These are phyloP conservation scores for Candida sakaeoensis DNA, from an alignment of 805 yeast genomes.

Conservation along the genomic window DNA sequence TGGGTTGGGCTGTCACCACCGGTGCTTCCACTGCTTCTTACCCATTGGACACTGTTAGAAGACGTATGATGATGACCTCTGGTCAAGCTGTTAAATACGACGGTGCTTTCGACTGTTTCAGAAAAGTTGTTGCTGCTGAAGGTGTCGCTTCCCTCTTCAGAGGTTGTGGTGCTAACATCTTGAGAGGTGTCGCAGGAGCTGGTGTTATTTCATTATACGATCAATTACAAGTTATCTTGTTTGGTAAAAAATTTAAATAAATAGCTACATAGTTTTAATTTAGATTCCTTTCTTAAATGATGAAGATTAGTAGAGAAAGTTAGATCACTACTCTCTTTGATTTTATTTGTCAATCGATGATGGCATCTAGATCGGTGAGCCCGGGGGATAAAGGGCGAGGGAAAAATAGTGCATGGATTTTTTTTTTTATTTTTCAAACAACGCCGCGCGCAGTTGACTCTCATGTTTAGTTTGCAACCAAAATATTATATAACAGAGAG, in stretches of 20 bases:
- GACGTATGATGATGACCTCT: conserved; percentile 99
- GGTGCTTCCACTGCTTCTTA: conserved; percentile 98
- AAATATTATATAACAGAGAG: no score
- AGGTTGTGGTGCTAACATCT: conserved; percentile 99
- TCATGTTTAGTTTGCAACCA: no score
- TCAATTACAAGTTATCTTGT: conserved; percentile 89
- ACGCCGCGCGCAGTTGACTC: no score
- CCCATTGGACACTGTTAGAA: conserved; percentile 98
- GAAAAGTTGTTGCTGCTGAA: conserved; percentile 90
- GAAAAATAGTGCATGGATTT: no score
- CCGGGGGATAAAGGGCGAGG: no score
- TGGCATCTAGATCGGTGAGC: no score
- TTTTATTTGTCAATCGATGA: no score
- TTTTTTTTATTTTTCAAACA: no score
- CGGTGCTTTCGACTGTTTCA: conserved; percentile 93
- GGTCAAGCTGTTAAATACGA: conserved; percentile 97
- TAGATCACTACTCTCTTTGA: no score
- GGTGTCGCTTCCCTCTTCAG: conserved; percentile 92
- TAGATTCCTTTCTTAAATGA: neutral
- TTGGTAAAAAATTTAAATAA: conserved; percentile 92
- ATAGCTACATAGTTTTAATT: conserved; percentile 10
- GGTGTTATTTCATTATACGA: conserved; percentile 98
- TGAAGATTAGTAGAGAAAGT: no score
- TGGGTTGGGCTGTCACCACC: conserved; percentile 98
- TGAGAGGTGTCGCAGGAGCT: conserved; percentile 99